A percentile compares a stretch with the other conserved stretches of the same genome.
These are phyloP conservation scores for Leptographium procerum DNA, from an alignment of 2,329 filamentous ascomycete genomes.

Conservation along the genomic window DNA sequence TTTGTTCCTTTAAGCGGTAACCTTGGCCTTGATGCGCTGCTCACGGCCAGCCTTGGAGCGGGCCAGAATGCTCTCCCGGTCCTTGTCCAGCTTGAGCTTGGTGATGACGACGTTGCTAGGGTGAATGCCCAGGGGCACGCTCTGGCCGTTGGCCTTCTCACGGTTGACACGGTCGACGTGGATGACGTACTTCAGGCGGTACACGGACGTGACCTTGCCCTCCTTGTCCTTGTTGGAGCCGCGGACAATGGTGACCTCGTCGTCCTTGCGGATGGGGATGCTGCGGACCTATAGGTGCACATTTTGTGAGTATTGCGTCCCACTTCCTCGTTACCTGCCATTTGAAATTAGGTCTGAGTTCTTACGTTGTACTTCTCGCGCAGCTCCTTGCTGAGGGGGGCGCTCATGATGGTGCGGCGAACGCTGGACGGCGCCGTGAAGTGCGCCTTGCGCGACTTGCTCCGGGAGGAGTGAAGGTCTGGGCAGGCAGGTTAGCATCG, in stretches of 20 bases:
- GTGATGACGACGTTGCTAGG: conserved; percentile 96
- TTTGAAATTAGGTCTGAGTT: conserved; percentile 9
- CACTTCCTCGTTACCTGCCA: too few species aligned
- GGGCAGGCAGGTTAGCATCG: conserved; percentile 6
- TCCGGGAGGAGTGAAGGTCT: conserved; percentile 71
- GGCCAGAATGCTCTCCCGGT: conserved; percentile 79
- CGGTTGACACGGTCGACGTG: conserved; percentile 94
- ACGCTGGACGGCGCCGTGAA: conserved; percentile 90
- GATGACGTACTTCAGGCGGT: conserved; percentile 95
- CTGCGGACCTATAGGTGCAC: conserved; percentile 60
- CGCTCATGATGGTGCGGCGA: conserved; percentile 95
- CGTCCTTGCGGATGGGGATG: conserved; percentile 96
- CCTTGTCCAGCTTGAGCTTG: conserved; percentile 98
- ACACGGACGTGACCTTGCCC: conserved; percentile 96
- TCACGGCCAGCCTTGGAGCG: conserved; percentile 74
- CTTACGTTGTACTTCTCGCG: conserved; percentile 97
- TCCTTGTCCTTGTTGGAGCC: conserved; percentile 95
- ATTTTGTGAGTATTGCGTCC: background rate
- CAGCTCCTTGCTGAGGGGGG: conserved; percentile 90
- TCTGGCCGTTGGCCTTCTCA: conserved; percentile 96
- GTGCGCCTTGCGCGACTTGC: conserved; percentile 99
- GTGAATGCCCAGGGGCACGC: conserved; percentile 86
- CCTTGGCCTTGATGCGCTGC: conserved; percentile 60
- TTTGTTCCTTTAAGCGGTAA: conserved; percentile 32
- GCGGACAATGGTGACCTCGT: conserved; percentile 87